A percentile compares a stretch with the other conserved stretches of the same genome.
Conservation (phyloP, 2,329 filamentous ascomycete genomes). For the Ophiostoma perfectum region DNA sequence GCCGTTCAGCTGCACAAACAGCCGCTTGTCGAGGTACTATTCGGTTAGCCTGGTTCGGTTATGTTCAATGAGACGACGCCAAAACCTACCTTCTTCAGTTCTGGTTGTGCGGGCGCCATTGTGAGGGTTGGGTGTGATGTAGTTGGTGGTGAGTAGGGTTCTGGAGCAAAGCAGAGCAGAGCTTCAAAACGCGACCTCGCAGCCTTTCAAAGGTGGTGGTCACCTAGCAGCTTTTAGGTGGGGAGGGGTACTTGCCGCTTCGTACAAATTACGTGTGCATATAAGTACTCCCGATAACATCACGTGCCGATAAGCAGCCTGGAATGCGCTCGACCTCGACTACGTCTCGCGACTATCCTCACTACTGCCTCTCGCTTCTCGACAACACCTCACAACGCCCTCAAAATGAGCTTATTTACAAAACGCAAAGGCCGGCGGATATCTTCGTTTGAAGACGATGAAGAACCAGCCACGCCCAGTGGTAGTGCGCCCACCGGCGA, state of each 20-base stretch:
- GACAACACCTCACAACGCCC: not conserved
- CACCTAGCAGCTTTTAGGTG: conserved; percentile 15
- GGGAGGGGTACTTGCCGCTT: not conserved
- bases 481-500: conserved; percentile 25
- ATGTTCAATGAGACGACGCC: too few relatives aligned
- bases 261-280: not conserved
- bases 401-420: conserved; percentile 51
- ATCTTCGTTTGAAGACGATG: conserved; percentile 62
- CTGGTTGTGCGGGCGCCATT: conserved; percentile 98
- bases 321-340: conserved; percentile 7
- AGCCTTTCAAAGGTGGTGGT: conserved; percentile 14
- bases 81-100: conserved; percentile 82
- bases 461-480: conserved; percentile 33
- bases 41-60: not conserved
- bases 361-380: not conserved
- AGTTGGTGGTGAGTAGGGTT: not conserved
- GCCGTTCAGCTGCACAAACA: conserved; percentile 96
- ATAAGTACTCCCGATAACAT: not conserved
- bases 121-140: conserved; percentile 36
- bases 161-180: conserved; percentile 23
- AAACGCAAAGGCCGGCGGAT: conserved; percentile 73
- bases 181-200: conserved; percentile 5
- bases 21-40: conserved; percentile 97
- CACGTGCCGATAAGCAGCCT: conserved; percentile 15
- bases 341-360: not conserved